These are phyloP conservation scores for Vaccinium vitisidaea DNA, from an alignment of 148 eudicot genomes.

Conservation along the genomic window DNA sequence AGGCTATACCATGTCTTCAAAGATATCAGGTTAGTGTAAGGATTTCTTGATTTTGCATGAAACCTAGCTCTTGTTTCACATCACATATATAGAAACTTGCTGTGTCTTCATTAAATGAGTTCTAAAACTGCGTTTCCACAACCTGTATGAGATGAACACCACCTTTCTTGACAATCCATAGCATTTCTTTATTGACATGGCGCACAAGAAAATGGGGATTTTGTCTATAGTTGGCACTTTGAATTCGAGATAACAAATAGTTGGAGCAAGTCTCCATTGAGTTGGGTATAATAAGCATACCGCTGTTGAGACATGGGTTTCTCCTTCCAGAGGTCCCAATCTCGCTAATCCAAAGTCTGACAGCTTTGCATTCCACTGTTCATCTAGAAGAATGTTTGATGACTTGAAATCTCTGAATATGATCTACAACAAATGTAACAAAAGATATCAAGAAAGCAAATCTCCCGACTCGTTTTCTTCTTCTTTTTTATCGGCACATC, in stretches of 20 bases:
- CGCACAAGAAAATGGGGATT: background rate
- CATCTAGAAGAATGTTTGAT: slow-evolving; percentile 72
- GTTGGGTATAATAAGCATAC: slow-evolving; percentile 34
- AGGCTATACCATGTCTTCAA: background rate
- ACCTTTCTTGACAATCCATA: background rate
- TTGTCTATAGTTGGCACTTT: background rate
- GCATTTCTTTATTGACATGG: background rate
- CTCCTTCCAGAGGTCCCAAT: slow-evolving; percentile 70
- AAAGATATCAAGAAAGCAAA: background rate
- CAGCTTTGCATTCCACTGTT: slow-evolving; percentile 73
- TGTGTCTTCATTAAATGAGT: background rate
- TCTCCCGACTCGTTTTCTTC: background rate
- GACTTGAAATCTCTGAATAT: slow-evolving; percentile 79
- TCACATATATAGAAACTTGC: background rate
- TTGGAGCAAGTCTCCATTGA: background rate
- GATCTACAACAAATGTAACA: slow-evolving; percentile 34
- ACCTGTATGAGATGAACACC: background rate
- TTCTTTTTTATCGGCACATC: too few species aligned
- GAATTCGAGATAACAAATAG: background rate
- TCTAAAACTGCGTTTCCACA: background rate
- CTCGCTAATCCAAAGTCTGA: slow-evolving; percentile 85
- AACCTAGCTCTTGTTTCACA: background rate
- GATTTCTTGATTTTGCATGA: background rate
- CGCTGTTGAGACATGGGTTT: slow-evolving; percentile 75
- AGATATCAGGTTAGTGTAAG: background rate